Evolutionary conservation across 2,329 filamentous ascomycete species (phyloP).

Genomic region (Fusarium cyanostomum): DNA sequence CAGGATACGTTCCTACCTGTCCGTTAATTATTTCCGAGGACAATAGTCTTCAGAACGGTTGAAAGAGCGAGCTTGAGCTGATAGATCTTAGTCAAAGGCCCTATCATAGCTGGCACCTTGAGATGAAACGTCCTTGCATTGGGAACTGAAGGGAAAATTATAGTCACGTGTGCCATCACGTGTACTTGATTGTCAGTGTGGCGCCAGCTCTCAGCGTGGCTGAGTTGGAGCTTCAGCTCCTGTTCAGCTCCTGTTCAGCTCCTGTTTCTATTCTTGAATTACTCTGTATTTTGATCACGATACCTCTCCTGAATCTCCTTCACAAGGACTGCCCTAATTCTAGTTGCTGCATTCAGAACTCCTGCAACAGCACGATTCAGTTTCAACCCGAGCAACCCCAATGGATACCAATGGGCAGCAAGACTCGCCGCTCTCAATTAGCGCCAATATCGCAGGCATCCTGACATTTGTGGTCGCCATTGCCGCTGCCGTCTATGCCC

Average conservation of each 20-base stretch:
- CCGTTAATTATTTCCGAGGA: no score
- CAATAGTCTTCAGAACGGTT: no score
- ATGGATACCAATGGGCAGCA: conserved; percentile 42
- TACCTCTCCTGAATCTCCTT: not conserved
- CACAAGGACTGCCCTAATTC: not conserved
- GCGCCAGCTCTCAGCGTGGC: not conserved
- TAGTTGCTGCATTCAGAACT: not conserved
- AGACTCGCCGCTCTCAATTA: conserved; percentile 57
- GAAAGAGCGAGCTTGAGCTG: not conserved
- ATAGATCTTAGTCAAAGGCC: no score
- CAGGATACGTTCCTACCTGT: no score
- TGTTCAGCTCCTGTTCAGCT: no score
- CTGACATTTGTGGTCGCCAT: conserved; percentile 60
- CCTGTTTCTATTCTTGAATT: no score
- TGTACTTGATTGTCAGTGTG: not conserved
- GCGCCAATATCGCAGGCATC: conserved; percentile 56
- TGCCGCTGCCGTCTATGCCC: conserved; percentile 54
- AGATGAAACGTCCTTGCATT: no score
- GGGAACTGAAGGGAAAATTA: not conserved
- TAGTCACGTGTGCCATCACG: conserved; percentile 19
- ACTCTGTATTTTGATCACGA: no score
- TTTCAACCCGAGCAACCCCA: not conserved
- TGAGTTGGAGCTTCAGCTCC: not conserved
- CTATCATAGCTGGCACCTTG: no score
- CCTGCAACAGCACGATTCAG: not conserved